These are phyloP conservation scores for Senna tora DNA, from an alignment of 306 rosid genomes.

Conservation along the genomic window DNA sequence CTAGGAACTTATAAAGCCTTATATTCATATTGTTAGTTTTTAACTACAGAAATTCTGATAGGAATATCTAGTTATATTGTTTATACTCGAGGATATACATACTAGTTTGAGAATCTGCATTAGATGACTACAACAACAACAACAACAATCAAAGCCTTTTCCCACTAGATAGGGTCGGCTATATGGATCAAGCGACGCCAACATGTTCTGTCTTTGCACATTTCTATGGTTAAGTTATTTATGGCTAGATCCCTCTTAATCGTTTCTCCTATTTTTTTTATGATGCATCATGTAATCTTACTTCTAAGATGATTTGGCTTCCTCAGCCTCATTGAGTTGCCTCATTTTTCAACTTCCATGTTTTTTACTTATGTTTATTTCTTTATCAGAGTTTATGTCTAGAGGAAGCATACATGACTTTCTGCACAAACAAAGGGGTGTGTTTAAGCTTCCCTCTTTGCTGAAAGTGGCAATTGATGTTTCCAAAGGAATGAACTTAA, in stretches of 20 bases:
- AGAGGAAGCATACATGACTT: slow-evolving; percentile 92
- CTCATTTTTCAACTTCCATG: slow-evolving; percentile 40
- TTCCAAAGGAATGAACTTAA: slow-evolving; percentile 95
- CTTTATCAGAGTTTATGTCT: slow-evolving; percentile 89
- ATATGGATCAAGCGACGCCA: too few relatives aligned
- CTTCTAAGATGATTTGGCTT: slow-evolving; percentile 44
- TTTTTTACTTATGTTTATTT: slow-evolving; percentile 47
- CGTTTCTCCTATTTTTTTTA: slow-evolving; percentile 3
- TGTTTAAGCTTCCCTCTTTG: slow-evolving; percentile 87
- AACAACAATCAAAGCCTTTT: too few relatives aligned
- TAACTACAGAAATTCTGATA: slow-evolving; percentile 1
- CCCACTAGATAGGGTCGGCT: too few relatives aligned
- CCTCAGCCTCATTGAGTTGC: slow-evolving; percentile 6
- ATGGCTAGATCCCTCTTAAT: too few relatives aligned
- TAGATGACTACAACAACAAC: slow-evolving; percentile 14
- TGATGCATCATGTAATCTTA: slow-evolving; percentile 32
- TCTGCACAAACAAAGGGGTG: slow-evolving; percentile 90
- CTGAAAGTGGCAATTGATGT: slow-evolving; percentile 91
- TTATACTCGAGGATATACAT: background rate
- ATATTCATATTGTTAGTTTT: slow-evolving; percentile 20
- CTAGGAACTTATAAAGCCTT: background rate
- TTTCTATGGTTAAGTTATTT: too few relatives aligned
- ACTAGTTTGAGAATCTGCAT: slow-evolving; percentile 33
- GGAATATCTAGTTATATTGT: background rate
- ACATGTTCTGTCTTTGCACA: too few relatives aligned